Evolutionary conservation across 202 grass and related monocot species (phyloP).

Genomic region (Brachypodium distachyon): DNA sequence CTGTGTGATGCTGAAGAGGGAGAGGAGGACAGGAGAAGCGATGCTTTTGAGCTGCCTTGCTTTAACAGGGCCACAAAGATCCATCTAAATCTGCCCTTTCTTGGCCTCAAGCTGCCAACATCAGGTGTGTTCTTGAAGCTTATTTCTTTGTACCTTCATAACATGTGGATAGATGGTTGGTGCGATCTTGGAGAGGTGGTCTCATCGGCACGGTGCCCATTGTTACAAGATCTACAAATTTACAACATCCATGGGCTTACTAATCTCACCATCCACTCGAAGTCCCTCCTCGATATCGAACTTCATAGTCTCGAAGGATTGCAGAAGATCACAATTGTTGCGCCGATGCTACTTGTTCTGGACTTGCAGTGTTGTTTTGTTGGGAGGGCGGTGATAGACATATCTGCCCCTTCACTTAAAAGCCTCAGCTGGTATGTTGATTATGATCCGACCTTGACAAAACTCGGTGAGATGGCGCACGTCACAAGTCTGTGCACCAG

Average conservation of each 20-base stretch:
- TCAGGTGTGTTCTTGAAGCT: neutral
- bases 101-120: neutral
- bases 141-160: fast-evolving
- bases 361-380: no score
- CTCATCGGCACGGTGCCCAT: neutral
- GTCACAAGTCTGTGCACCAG: neutral
- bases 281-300: neutral
- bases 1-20: no score
- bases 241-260: neutral
- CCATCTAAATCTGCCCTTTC: neutral
- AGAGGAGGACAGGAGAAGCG: neutral
- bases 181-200: neutral
- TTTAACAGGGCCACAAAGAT: neutral
- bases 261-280: neutral
- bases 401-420: neutral
- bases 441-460: neutral
- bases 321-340: neutral
- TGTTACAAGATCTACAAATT: neutral
- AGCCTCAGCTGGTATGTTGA: neutral
- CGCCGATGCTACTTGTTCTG: neutral
- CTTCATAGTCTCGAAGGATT: neutral
- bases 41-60: neutral
- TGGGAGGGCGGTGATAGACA: no score
- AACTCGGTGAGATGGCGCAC: neutral
- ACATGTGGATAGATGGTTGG: neutral